phyloP scores from a whole-genome alignment of 306 rosid genomes.

The Gastrolobium villosum region DNA sequence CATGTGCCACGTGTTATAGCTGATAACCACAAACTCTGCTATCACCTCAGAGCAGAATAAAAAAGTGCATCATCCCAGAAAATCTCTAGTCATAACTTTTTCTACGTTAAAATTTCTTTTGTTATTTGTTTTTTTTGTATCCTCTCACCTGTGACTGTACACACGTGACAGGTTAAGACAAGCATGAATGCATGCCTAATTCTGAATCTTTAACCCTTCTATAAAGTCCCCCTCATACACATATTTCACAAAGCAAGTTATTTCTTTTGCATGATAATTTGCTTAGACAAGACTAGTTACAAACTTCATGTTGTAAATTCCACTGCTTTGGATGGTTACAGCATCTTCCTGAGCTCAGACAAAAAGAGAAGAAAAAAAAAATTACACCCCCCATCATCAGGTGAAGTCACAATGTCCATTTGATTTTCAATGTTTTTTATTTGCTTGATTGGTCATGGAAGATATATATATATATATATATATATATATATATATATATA shows the following conservation, averaged over 20 bases:
- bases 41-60: constrained; percentile 34
- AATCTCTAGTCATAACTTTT: constrained; percentile 33
- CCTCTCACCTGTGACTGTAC: constrained; percentile 52
- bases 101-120: not conserved
- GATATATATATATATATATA: too few species aligned
- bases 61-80: constrained; percentile 48
- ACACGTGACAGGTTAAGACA: constrained; percentile 69
- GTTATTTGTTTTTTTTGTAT: not conserved
- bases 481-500: too few species aligned
- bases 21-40: constrained; percentile 43
- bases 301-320: not conserved
- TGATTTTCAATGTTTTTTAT: not conserved
- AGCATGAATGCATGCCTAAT: constrained; percentile 46
- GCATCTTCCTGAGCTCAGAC: constrained; percentile 17
- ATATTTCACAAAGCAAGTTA: constrained; percentile 41
- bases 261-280: constrained; percentile 1
- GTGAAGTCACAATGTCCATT: constrained; percentile 45
- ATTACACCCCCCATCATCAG: constrained; percentile 36
- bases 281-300: not conserved
- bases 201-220: constrained; percentile 20
- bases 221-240: constrained; percentile 42
- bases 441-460: constrained; percentile 26
- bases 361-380: not conserved
- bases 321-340: constrained; percentile 24
- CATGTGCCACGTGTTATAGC: constrained; percentile 50